Conservation (phyloP, 768 basidiomycete genomes). For the Suillus sp. region DNA sequence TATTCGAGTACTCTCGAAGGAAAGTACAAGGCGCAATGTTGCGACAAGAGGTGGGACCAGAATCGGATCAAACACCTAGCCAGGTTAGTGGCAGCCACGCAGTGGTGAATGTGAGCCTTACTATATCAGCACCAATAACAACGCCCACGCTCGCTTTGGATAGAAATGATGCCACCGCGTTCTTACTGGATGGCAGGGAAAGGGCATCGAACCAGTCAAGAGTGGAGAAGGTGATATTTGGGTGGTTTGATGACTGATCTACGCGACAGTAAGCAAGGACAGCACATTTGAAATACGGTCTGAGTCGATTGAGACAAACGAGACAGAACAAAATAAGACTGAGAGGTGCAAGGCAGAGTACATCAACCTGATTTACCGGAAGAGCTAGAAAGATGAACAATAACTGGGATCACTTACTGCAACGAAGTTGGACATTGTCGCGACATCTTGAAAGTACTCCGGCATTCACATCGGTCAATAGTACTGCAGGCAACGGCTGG, state of each 20-base stretch:
- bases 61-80: slow-evolving; percentile 67
- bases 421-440: slow-evolving; percentile 59
- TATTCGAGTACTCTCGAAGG: slow-evolving; percentile 18
- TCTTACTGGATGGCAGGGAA: slow-evolving; percentile 28
- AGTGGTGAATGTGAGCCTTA: slow-evolving; percentile 22
- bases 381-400: background rate
- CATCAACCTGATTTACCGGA: background rate
- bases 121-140: slow-evolving; percentile 74
- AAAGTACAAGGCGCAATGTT: slow-evolving; percentile 42
- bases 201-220: slow-evolving; percentile 71
- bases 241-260: slow-evolving; percentile 61
- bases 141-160: slow-evolving; percentile 50
- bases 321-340: background rate
- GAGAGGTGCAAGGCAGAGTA: background rate
- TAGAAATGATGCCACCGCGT: slow-evolving; percentile 37
- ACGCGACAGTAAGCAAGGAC: background rate
- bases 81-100: background rate
- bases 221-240: slow-evolving; percentile 43
- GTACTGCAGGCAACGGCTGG: slow-evolving; percentile 31
- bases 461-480: slow-evolving; percentile 68
- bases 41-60: slow-evolving; percentile 59
- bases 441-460: slow-evolving; percentile 62
- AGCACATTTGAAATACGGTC: background rate
- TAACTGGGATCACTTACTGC: slow-evolving; percentile 54
- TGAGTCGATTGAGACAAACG: background rate